phyloP scores from a whole-genome alignment of 208 protist genomes.

The Leishmania gerbilli region DNA sequence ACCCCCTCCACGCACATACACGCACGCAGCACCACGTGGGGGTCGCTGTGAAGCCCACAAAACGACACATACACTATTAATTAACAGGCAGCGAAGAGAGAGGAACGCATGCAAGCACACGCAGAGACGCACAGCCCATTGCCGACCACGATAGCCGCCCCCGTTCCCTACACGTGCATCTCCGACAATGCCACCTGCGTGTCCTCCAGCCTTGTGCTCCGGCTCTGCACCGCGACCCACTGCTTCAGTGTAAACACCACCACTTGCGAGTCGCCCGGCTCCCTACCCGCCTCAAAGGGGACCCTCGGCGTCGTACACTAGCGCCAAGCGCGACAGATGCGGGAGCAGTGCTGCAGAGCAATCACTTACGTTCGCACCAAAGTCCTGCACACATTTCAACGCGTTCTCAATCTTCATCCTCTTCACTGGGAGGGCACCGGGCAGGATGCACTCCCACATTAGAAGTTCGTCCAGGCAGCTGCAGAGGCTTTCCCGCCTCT shows the following conservation, averaged over 20 bases:
- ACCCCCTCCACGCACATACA: neutral
- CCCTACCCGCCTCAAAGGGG: constrained; percentile 1
- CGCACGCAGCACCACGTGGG: neutral
- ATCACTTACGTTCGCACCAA: constrained; percentile 3
- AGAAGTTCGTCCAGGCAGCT: constrained; percentile 77
- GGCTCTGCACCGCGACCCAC: neutral
- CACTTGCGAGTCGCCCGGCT: neutral
- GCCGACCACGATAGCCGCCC: neutral
- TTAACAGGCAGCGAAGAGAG: neutral
- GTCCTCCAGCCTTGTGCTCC: neutral
- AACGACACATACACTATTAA: neutral
- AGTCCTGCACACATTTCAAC: constrained; percentile 38
- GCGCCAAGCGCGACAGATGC: constrained; percentile 50
- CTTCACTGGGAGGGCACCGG: constrained; percentile 82
- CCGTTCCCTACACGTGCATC: too few relatives aligned
- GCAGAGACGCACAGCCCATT: neutral
- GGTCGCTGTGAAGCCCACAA: neutral
- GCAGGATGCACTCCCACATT: constrained; percentile 84
- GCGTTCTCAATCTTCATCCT: constrained; percentile 79
- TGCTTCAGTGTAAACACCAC: neutral
- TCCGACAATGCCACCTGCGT: neutral
- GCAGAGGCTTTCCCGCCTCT: constrained; percentile 34
- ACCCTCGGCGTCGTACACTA: constrained; percentile 53
- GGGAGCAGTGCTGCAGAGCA: constrained; percentile 34
- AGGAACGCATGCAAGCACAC: neutral